phyloP scores from a whole-genome alignment of 2,329 filamentous ascomycete species.

The Cladophialophora yegresii region DNA sequence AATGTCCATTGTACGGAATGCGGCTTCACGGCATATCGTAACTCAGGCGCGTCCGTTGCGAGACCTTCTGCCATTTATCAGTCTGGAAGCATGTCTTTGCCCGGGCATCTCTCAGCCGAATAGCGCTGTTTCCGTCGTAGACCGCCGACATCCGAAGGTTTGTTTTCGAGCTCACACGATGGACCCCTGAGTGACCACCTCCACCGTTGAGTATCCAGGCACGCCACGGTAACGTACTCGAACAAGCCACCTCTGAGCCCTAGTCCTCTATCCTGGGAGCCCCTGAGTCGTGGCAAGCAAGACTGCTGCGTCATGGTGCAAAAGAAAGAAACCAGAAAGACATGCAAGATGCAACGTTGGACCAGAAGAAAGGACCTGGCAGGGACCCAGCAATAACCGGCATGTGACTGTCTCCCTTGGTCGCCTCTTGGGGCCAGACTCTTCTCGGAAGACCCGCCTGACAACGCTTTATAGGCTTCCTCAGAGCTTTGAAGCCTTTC shows the following conservation, averaged over 20 bases:
- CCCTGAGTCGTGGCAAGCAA: background rate
- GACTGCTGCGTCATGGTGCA: slow-evolving; percentile 9
- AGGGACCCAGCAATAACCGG: slow-evolving; percentile 9
- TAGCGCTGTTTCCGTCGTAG: slow-evolving; percentile 6
- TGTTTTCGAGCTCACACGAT: background rate
- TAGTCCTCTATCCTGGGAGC: background rate
- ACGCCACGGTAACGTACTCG: background rate
- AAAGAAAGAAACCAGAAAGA: slow-evolving; percentile 3
- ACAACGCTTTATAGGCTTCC: background rate
- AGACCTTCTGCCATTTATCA: background rate
- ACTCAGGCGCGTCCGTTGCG: background rate
- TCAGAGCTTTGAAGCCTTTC: background rate
- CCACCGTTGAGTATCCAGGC: background rate
- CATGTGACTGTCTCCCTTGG: background rate
- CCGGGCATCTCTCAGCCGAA: background rate
- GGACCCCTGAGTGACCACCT: background rate
- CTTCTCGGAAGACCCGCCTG: background rate
- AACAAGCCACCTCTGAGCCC: background rate
- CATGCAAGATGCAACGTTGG: slow-evolving; percentile 14
- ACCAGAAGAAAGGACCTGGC: slow-evolving; percentile 27
- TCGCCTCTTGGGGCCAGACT: background rate
- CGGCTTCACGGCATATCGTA: slow-evolving; percentile 4
- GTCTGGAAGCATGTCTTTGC: background rate
- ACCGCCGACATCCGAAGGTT: slow-evolving; percentile 12
- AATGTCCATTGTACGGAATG: background rate